Evolutionary conservation across 1,284 basidiomycete species (phyloP), one percentile per base, ranked within the genome.

Genomic region (Sanghuangporus sanghuang): DNA sequence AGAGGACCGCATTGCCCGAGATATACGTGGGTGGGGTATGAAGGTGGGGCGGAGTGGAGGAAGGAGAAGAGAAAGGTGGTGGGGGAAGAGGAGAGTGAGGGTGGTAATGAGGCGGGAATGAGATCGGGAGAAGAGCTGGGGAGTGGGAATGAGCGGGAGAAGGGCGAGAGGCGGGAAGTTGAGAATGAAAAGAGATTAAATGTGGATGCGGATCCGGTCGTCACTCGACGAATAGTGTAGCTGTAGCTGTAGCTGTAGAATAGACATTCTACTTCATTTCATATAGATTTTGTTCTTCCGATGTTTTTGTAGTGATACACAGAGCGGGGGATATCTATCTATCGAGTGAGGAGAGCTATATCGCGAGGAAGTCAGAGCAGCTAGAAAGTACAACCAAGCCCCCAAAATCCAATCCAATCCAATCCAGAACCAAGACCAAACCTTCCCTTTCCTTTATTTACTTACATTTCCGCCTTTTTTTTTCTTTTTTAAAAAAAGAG

Each of bases 1-100:
- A 75, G 81, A 3, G 81, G 81, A 1, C 81, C 80, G 21, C 76
- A 81, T 46, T 73, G 73, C 49, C 61, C 66, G 44, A 72, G 75
- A 11, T 71, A 76, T 61, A 75, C 72, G 12, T 79, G 78, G 77
- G 63, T 79, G 40, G 78, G 78, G 21, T 77, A 73, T 68, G 61
- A 74, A 46, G 75, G 76, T 21, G 76, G 76, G 23, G 8, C 27
- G n/a, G 61, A 63, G 48, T 27, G 36, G 36, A 48, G 61, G 18
- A 66, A 63, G 44, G 46, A 57, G 46, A 60, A 50, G 44, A 56
- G 54, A 2, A 21, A 21, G 14, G 16, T n/a, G 40, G 32, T 21
- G 27, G 63, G 50, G 36, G 59, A 49, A 18, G 46, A 12, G 32
- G 36, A 39, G 55, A 18, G 18, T 16, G 32, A 40, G 1, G 9